Percentiles rank a stretch among this genome's conserved stretches.
Conservation (phyloP, 1,284 basidiomycete genomes). For the Rhodotorula sp. region DNA sequence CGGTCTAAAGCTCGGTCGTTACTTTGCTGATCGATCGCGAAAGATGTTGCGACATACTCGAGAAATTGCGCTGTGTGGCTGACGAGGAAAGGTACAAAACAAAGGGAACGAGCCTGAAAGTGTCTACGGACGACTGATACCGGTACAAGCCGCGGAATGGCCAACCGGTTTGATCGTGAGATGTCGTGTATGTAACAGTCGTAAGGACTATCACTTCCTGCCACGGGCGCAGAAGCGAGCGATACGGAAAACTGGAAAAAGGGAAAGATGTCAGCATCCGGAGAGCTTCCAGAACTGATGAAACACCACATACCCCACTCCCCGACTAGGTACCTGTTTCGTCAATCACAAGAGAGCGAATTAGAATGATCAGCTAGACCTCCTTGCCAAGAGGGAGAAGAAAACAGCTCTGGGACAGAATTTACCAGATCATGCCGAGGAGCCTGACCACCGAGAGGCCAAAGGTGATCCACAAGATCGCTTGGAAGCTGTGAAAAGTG, state of each 20-base stretch:
- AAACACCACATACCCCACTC: constrained; percentile 6
- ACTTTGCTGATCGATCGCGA: too few relatives aligned
- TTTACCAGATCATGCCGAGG: constrained; percentile 41
- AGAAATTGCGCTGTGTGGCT: too few relatives aligned
- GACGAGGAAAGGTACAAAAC: too few relatives aligned
- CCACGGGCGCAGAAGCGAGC: constrained; percentile 26
- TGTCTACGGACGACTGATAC: neutral
- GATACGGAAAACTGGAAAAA: constrained; percentile 16
- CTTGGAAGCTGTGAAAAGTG: constrained; percentile 56
- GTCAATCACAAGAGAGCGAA: constrained; percentile 48
- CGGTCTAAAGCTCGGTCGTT: too few relatives aligned
- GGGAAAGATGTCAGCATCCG: neutral
- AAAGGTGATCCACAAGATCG: constrained; percentile 89
- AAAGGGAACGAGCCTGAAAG: neutral
- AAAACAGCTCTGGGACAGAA: neutral
- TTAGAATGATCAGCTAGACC: too few relatives aligned
- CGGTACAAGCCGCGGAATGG: too few relatives aligned
- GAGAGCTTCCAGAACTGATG: neutral
- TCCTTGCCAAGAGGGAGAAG: neutral
- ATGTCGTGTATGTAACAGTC: neutral
- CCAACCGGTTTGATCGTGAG: too few relatives aligned
- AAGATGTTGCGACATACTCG: too few relatives aligned
- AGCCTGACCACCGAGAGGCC: constrained; percentile 77
- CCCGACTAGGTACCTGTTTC: constrained; percentile 50
- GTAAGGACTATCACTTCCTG: neutral